Conservation (phyloP, 345 rosid genomes). For the rapeseed (Brassica napus) region DNA sequence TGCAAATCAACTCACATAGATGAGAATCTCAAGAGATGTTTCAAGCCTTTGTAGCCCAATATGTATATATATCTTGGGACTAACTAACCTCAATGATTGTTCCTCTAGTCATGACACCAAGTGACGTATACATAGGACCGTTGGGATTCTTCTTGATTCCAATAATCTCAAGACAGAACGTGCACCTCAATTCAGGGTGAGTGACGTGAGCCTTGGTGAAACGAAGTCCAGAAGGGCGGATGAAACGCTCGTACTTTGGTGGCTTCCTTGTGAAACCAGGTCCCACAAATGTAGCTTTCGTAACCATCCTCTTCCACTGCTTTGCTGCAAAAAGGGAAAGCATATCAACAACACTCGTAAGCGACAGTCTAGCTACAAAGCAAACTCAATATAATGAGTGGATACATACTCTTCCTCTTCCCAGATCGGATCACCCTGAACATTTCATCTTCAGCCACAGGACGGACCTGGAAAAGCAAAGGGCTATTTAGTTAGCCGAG, state of each 20-base stretch:
- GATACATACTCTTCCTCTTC: conserved; percentile 75
- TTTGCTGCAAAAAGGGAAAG: conserved; percentile 52
- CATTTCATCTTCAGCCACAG: conserved; percentile 99
- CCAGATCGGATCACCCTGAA: conserved; percentile 89
- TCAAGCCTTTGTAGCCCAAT: background rate
- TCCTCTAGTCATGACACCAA: conserved; percentile 91
- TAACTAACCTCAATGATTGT: conserved; percentile 82
- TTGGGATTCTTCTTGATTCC: conserved; percentile 92
- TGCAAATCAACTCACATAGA: conserved; percentile 31
- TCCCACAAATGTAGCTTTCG: conserved; percentile 88
- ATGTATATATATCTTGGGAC: background rate
- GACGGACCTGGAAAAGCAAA: conserved; percentile 69
- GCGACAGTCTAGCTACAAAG: background rate
- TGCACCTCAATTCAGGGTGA: conserved; percentile 86
- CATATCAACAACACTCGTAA: background rate
- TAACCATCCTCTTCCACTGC: conserved; percentile 98
- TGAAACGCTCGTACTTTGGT: conserved; percentile 93
- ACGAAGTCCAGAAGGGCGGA: conserved; percentile 85
- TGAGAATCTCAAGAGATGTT: background rate
- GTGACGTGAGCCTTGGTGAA: conserved; percentile 94
- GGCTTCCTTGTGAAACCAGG: conserved; percentile 93
- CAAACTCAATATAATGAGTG: background rate
- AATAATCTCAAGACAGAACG: conserved; percentile 83
- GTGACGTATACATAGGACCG: conserved; percentile 90
- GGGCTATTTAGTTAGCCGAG: background rate